Base-by-base conservation (phyloP, 768 basidiomycete genomes). In the Suillus luteus region DNA sequence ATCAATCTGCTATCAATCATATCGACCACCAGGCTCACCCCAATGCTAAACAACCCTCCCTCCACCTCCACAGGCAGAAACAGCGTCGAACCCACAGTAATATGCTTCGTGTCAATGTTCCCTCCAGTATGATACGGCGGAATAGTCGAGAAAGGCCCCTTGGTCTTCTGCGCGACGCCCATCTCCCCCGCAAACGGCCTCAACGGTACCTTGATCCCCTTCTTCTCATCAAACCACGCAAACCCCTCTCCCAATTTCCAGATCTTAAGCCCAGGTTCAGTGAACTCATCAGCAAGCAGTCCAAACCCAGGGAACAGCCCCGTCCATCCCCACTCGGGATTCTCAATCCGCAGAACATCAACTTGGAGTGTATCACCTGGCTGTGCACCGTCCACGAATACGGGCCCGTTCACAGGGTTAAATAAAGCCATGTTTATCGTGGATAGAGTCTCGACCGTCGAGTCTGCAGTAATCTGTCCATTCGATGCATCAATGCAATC, bases 401-500 rank as follows among this genome's bases (percentile, higher is more conserved):
- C 77, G 0, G 86, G 87, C 2, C 86, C 87, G 68, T 82, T 85
- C 57, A 88, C 85, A 76, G 85, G 85, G 68, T 84, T 83, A 43
- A 85, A 77, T 55, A 67, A 87, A 78, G 27, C 11, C 44, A 46
- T 44, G 6, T 80, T 75, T 64, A 87, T 72, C 2, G 79, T 70
- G 15, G 72, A 65, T 41, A 87, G 67, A 31, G 77, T 65, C 1
- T 63, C 60, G 3, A 72, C 64, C 19, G 79, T 81, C 7, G 83
- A 83, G 5, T 75, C 63, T 31, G 79, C 69, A 1, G 78, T 82
- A 62, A 88, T 77, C 71, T 88, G 85, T 1, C 85, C 85, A 66
- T 86, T 87, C 31, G 86, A 86, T 2, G 81, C 86, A 69, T 88
- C 86, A n/a, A 86, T 78, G 65, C 86, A 88, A 68, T 86, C 84